Conservation (phyloP, 345 rosid genomes). For the Pistacia vera region DNA sequence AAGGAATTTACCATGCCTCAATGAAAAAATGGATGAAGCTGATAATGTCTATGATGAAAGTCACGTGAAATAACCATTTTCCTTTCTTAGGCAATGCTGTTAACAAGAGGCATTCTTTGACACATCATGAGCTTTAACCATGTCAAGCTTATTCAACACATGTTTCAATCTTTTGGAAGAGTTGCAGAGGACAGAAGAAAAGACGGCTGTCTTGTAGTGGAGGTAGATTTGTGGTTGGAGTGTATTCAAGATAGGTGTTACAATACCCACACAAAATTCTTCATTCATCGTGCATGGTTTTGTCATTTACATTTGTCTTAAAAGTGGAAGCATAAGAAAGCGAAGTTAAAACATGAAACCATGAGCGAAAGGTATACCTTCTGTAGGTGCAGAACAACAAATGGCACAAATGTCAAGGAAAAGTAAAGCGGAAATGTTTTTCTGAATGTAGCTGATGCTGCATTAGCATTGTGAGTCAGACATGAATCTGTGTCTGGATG, state of each 20-base stretch:
- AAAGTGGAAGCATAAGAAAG: constrained; percentile 8
- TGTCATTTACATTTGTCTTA: constrained; percentile 1
- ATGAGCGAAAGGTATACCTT: constrained; percentile 56
- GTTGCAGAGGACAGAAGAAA: neutral
- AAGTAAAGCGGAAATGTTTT: constrained; percentile 97
- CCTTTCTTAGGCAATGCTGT: neutral
- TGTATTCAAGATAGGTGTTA: neutral
- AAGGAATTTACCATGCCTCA: neutral
- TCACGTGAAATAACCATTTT: neutral
- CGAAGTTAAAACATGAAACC: neutral
- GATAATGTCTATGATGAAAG: neutral
- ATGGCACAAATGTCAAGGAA: constrained; percentile 98
- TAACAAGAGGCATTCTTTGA: neutral
- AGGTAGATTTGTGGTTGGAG: neutral
- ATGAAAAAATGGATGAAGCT: neutral
- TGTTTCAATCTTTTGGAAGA: neutral
- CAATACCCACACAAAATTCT: neutral
- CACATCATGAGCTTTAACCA: neutral
- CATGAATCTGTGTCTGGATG: constrained; percentile 88
- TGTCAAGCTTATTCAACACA: neutral
- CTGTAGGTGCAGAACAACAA: constrained; percentile 87
- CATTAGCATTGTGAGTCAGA: constrained; percentile 77
- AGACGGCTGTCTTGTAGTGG: neutral
- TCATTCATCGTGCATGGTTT: neutral
- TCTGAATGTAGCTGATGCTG: constrained; percentile 89